Evolutionary conservation across 306 rosid genomes (phyloP).

Genomic region (Prosopis cineraria): DNA sequence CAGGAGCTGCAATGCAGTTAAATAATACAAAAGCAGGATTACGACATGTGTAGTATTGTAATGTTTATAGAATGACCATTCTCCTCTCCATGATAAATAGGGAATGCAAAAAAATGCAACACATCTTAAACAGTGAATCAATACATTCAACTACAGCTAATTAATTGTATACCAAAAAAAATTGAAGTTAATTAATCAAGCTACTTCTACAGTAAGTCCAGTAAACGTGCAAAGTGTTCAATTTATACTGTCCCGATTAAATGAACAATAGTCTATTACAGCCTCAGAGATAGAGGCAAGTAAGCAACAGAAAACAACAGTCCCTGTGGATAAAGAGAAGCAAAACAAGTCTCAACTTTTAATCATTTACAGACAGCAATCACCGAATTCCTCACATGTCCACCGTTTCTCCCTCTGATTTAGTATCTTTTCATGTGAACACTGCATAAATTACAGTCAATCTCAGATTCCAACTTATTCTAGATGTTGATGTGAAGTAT

Average conservation of each 20-base stretch:
- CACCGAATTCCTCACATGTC: background rate
- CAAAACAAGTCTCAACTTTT: background rate
- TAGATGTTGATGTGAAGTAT: background rate
- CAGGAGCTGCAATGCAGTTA: conserved; percentile 51
- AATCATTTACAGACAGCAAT: background rate
- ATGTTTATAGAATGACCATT: background rate
- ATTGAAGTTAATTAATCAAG: background rate
- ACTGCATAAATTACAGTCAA: background rate
- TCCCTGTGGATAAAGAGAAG: background rate
- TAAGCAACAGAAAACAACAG: background rate
- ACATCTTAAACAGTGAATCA: background rate
- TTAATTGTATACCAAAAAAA: no score
- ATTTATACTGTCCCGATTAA: background rate
- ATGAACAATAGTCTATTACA: background rate
- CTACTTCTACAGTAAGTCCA: background rate
- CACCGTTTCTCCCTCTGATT: background rate
- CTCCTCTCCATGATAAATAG: background rate
- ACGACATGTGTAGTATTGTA: background rate
- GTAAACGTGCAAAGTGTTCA: background rate
- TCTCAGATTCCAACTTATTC: background rate
- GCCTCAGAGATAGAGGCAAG: background rate
- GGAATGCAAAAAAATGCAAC: background rate
- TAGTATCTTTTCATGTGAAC: background rate
- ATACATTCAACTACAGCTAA: background rate
- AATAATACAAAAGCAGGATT: conserved; percentile 1